Evolutionary conservation across 1,139 yeast species (phyloP).

Genomic region (Candida sojae): DNA sequence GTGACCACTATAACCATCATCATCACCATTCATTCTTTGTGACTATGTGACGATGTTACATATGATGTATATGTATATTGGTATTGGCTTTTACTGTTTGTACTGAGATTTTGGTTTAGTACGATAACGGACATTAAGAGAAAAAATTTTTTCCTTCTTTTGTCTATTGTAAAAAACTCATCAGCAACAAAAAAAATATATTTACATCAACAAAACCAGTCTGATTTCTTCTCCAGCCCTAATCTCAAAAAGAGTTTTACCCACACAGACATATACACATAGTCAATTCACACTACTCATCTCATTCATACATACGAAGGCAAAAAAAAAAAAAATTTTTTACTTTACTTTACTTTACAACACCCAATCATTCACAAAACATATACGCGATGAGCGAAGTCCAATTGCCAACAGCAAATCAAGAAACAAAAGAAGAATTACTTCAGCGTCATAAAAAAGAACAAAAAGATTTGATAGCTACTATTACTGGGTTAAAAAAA

Average conservation of each 20-base stretch:
- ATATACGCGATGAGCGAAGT: not conserved
- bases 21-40: too few species aligned
- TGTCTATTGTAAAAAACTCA: not conserved
- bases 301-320: not conserved
- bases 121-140: too few species aligned
- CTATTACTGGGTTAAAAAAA: conserved; percentile 74
- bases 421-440: conserved; percentile 45
- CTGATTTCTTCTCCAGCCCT: not conserved
- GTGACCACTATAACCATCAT: too few species aligned
- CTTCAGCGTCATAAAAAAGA: conserved; percentile 70
- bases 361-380: not conserved
- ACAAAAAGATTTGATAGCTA: conserved; percentile 61
- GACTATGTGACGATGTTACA: too few species aligned
- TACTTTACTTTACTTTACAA: not conserved
- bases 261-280: not conserved
- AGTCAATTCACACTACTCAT: conserved; percentile 1
- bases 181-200: not conserved
- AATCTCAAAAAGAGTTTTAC: not conserved
- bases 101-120: too few species aligned
- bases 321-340: not conserved
- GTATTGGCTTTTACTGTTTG: too few species aligned
- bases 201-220: not conserved
- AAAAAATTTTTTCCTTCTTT: too few species aligned
- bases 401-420: not conserved
- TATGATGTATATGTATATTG: too few species aligned